Evolutionary conservation across 129 eudicot genomes (phyloP), one percentile per base, ranked within the genome.

Genomic region (Ambrosia trifida): DNA sequence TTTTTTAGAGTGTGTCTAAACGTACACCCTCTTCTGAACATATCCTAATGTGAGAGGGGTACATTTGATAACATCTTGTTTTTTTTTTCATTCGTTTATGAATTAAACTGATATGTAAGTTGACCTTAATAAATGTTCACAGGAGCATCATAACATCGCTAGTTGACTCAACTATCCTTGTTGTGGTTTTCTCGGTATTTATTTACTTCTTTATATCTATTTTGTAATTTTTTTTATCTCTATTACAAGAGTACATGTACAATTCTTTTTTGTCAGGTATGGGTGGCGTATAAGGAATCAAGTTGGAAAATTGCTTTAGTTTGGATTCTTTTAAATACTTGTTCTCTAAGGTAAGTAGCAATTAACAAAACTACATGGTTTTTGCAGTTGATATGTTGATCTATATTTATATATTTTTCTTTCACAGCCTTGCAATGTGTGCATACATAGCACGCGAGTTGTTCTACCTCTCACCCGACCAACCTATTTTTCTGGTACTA

Each of bases 261-360:
- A 49, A 49, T 17, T 45, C 13, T 32, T 41, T 56, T 2, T 70
- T 81, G 12, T 57, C 87, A 91, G 97, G 90, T 91, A 20, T 91
- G 97, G 97, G 77, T 88, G 24, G 81, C 83, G 30, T 91, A 86
- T 74, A 91, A 91, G 78, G 97, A 91, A 76, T 58, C 96, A 53
- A 86, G 80, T 70, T 88, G 85, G 93, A 76, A 64, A 2, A 72
- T 66, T 60, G 79, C 88, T 38, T 46, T 85, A 30, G 16, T 84
- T 7, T 91, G 97, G 97, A 80, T 88, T 53, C 13, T 83, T 36
- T 44, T 88, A 54, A 30, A 84, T 32, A 67, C 82, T 64, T 83
- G 95, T 69, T 73, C 76, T 60, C 91, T 92, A 62, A 85, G 97
- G 97, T 85, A 80, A 72, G 32, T 18, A 18, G 28, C 28, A 24